Evolutionary conservation across 345 rosid genomes (phyloP), one percentile per base, ranked within the genome.

Genomic region (Bretschneidera sinensis): DNA sequence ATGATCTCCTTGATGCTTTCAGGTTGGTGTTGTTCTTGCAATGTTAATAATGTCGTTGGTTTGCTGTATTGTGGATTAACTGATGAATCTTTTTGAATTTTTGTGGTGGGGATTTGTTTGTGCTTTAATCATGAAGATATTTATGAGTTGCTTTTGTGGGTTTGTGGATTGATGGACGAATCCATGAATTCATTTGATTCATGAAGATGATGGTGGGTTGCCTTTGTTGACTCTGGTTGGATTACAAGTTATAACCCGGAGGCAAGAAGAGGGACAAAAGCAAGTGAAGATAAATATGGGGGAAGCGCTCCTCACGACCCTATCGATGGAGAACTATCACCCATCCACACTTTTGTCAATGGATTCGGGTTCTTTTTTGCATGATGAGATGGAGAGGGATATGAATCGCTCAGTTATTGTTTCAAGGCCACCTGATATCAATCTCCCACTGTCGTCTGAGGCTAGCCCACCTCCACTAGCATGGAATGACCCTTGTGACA

Each of bases 311-410:
- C 70, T 81, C 24, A 83, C 88, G 6, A 59, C 83, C 6, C 63
- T 85, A 39, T 78, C 91, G 9, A 85, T 83, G 66, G 91, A 85
- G 66, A 85, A 85, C 61, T 85, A 85, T 72, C 88, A 81, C 60
- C 91, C 91, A 14, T 85, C 88, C 0, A 85, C 91, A 31, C 81
- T 83, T 59, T 68, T 85, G 57, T 85, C 91, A 0, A 85, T 85
- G 88, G 91, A 85, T 72, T 83, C 88, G 0, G 78, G 88, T 64
- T 77, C 83, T 51, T 58, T 82, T 19, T 63, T 81, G 48, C 84
- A 83, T 17, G 88, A 83, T 65, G 91, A 85, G 55, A 61, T 78
- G 60, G 88, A 85, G 67, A 79, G 86, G 62, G 88, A 77, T 61
- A 67, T 77, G 51, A 83, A 79, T 68, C 71, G 78, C 8, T 79